Evolutionary conservation across 805 yeast genomes (phyloP).

Genomic region (Metschnikowia corniflorae): DNA sequence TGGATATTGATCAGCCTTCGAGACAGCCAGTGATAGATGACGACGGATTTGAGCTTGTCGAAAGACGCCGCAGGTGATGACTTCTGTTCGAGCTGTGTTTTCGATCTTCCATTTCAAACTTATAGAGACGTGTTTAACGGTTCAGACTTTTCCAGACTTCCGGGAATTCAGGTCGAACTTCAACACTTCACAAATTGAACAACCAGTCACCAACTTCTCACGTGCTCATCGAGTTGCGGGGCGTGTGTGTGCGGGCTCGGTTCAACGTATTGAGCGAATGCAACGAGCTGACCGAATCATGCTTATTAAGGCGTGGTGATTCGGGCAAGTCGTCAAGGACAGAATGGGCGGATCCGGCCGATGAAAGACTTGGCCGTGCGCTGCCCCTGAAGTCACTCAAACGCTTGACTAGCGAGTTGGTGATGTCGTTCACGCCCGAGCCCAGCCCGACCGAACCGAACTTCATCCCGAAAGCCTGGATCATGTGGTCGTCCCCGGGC

Average conservation of each 20-base stretch:
- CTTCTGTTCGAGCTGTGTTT: too few relatives aligned
- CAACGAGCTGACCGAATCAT: constrained; percentile 34
- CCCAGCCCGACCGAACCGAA: constrained; percentile 11
- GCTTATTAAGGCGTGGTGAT: constrained; percentile 12
- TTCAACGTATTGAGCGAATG: constrained; percentile 41
- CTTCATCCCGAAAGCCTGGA: constrained; percentile 16
- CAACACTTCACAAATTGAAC: too few relatives aligned
- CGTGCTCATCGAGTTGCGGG: constrained; percentile 32
- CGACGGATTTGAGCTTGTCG: constrained; percentile 91
- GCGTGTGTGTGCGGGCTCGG: constrained; percentile 30
- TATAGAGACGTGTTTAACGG: too few relatives aligned
- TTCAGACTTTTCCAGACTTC: too few relatives aligned
- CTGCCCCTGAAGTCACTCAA: constrained; percentile 41
- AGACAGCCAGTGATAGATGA: constrained; percentile 66
- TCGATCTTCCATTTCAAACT: too few relatives aligned
- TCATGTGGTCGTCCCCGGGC: constrained; percentile 19
- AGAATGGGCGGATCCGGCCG: constrained; percentile 20
- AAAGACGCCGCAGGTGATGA: too few relatives aligned
- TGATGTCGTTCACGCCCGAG: constrained; percentile 34
- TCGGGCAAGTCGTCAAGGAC: constrained; percentile 29
- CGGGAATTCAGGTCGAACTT: too few relatives aligned
- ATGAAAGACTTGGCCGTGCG: constrained; percentile 26
- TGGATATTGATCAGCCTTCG: constrained; percentile 31
- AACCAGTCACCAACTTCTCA: too few relatives aligned
- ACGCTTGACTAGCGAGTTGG: constrained; percentile 46